Conservation (phyloP, 768 basidiomycete species). For the Phanerochaete carnosa region DNA sequence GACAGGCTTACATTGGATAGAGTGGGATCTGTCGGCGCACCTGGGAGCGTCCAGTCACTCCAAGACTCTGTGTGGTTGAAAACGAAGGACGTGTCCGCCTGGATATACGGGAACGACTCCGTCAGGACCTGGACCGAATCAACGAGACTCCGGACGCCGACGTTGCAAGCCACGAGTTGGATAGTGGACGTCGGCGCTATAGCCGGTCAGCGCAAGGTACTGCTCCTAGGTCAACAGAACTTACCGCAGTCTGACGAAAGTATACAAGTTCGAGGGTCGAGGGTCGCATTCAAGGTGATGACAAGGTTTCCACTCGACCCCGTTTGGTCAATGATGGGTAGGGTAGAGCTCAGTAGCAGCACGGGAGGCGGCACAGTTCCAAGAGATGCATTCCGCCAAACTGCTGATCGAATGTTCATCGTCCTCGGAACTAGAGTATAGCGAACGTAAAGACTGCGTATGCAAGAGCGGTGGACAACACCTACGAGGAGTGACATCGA, state of each 20-base stretch:
- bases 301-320: background rate
- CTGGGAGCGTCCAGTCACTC: background rate
- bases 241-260: constrained; percentile 1
- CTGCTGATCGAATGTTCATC: background rate
- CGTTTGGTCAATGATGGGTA: background rate
- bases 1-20: background rate
- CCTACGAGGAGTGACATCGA: constrained; percentile 1
- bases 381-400: background rate
- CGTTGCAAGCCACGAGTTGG: background rate
- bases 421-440: background rate
- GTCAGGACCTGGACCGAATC: background rate
- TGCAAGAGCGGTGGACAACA: background rate
- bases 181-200: background rate
- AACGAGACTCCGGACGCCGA: background rate
- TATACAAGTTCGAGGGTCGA: background rate
- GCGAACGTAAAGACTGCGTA: background rate
- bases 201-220: background rate
- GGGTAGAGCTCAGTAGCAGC: background rate
- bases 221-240: background rate
- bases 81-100: background rate
- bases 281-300: background rate
- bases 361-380: background rate
- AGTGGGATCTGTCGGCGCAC: background rate
- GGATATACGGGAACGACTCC: background rate
- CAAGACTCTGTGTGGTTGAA: background rate